These are phyloP conservation scores for Neoboletus magnificus DNA, from an alignment of 768 basidiomycete genomes.

Conservation along the genomic window DNA sequence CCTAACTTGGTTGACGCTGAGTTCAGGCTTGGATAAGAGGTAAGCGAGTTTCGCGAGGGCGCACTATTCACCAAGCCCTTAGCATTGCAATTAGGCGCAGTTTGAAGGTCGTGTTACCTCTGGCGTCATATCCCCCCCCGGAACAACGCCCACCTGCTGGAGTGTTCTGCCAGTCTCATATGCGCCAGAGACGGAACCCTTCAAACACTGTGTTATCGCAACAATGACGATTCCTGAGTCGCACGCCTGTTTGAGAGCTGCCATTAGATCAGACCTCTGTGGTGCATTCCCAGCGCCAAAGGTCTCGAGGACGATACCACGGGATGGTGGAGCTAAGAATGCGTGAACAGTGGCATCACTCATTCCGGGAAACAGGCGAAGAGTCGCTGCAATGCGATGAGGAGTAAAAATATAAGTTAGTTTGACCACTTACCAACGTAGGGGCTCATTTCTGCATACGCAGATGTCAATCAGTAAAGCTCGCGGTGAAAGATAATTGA, in stretches of 20 bases:
- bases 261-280: slow-evolving; percentile 68
- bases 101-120: slow-evolving; percentile 50
- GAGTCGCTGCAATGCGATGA: slow-evolving; percentile 50
- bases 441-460: slow-evolving; percentile 64
- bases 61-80: slow-evolving; percentile 48
- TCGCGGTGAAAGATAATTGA: not conserved
- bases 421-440: slow-evolving; percentile 61
- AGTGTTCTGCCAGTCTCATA: slow-evolving; percentile 78
- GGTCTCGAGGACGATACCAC: slow-evolving; percentile 84
- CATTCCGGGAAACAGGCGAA: slow-evolving; percentile 88
- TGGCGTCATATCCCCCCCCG: slow-evolving; percentile 94
- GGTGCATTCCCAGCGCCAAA: slow-evolving; percentile 95
- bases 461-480: slow-evolving; percentile 9
- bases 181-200: slow-evolving; percentile 80
- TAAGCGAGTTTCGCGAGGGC: slow-evolving; percentile 90
- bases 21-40: slow-evolving; percentile 81
- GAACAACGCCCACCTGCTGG: slow-evolving; percentile 69
- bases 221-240: slow-evolving; percentile 83
- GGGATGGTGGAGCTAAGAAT: slow-evolving; percentile 70
- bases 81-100: not conserved
- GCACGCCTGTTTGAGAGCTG: slow-evolving; percentile 77
- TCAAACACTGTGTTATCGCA: slow-evolving; percentile 87
- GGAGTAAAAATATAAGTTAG: slow-evolving; percentile 3
- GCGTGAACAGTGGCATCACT: slow-evolving; percentile 68
- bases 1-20: slow-evolving; percentile 65